Evolutionary conservation across 805 yeast genomes (phyloP), one percentile per base, ranked within the genome.

Genomic region (Ogataea haglerorum): DNA sequence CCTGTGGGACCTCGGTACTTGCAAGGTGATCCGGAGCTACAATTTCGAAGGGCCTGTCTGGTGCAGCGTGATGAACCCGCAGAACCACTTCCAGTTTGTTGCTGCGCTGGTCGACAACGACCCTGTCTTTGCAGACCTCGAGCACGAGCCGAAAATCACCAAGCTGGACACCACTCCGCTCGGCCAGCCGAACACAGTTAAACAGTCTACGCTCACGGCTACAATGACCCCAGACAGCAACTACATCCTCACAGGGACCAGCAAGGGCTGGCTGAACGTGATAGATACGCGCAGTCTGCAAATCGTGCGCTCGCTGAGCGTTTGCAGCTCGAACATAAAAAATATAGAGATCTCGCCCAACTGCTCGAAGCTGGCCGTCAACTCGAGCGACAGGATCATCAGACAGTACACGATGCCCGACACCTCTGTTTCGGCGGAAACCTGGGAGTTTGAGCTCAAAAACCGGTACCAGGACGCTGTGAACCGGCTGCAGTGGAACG

Each of bases 401-500:
- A 65, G 93, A 40, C 93, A 85, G 57, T 65, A 73, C 30, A 64
- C 60, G 22, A 51, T 78, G 23, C 78, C 79, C 3, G 43, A 38
- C 4, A 24, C 44, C 15, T 16, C 17, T 10, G 37, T 37, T 5
- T 18, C 43, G 6, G 32, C 36, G 2, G 45, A 50, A 3, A 38
- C 30, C 17, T 54, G 56, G 45, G 67, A 63, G 26, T 65, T 89
- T 34, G 87, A 80, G 40, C 67, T 82, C 5, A 90, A 83, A 49
- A 91, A 85, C 56, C 80, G 78, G 54, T 90, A 87, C 57, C 96
- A 89, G 60, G 96, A 90, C 60, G 87, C 87, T 34, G 95, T 90
- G 25, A 90, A 88, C 61, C 68, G 83, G 47, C 68, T 88, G 34
- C 95, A 87, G 57, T 90, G 96, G 96, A 89, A 88, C 58, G 70